A percentile compares a stretch with the other conserved stretches of the same genome.
These are phyloP conservation scores for Pichia sp. DNA, from an alignment of 1,139 yeast genomes.

Conservation along the genomic window DNA sequence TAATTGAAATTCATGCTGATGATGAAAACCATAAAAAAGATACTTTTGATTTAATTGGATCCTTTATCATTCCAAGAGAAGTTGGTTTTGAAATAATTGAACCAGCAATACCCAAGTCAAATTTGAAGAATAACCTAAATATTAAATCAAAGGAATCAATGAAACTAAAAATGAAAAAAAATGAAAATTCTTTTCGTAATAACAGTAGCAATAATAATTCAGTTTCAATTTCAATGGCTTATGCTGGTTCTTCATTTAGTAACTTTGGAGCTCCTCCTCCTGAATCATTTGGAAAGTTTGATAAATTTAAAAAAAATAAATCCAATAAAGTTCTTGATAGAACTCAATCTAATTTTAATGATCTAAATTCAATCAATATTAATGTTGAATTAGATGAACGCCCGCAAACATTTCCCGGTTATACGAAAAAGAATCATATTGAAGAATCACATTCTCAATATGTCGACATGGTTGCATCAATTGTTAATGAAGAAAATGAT, in stretches of 20 bases:
- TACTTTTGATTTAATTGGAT: conserved; percentile 1
- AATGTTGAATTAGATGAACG: background rate
- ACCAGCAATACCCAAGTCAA: conserved; percentile 1
- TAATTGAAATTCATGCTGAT: background rate
- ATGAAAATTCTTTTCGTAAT: background rate
- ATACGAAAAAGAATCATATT: background rate
- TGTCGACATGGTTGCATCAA: conserved; percentile 32
- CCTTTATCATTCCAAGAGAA: conserved; percentile 2
- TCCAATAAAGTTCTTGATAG: conserved; percentile 1
- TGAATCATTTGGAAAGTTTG: conserved; percentile 13
- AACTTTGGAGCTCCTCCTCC: conserved; percentile 12
- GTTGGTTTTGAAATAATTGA: conserved; percentile 5
- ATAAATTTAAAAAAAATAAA: conserved; percentile 8
- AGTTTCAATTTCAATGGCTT: background rate
- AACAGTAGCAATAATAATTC: background rate
- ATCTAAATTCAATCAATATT: background rate
- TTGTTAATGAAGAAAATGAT: conserved; percentile 25
- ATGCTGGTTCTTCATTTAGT: conserved; percentile 19
- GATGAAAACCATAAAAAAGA: background rate
- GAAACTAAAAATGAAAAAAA: conserved; percentile 1
- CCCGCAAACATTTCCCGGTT: conserved; percentile 6
- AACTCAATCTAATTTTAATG: conserved; percentile 6
- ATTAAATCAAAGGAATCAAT: background rate
- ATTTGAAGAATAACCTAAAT: background rate
- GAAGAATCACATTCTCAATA: conserved; percentile 11